Conservation (phyloP, 208 protist genomes). For the Leishmania turanica region DNA sequence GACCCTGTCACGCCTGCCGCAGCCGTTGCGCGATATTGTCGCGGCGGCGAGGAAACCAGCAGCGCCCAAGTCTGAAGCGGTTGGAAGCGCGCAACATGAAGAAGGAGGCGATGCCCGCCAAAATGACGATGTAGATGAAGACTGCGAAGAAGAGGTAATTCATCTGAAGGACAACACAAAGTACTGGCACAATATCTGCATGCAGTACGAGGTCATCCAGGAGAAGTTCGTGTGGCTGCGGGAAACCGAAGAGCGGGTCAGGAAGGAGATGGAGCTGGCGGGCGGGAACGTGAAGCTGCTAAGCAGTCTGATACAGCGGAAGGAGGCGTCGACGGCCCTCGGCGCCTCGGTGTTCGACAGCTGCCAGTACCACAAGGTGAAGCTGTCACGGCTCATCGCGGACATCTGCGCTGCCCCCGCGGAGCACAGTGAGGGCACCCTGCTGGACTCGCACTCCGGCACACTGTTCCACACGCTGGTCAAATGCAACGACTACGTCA, state of each 20-base stretch:
- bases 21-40: slow-evolving; percentile 17
- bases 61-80: too few relatives aligned
- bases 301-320: slow-evolving; percentile 44
- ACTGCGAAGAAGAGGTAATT: background rate
- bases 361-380: slow-evolving; percentile 73
- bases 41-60: slow-evolving; percentile 1
- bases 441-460: slow-evolving; percentile 29
- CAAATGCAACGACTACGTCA: slow-evolving; percentile 37
- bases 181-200: slow-evolving; percentile 33
- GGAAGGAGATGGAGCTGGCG: slow-evolving; percentile 51
- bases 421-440: slow-evolving; percentile 37
- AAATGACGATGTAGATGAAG: background rate
- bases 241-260: slow-evolving; percentile 26
- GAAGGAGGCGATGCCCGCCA: background rate
- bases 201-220: slow-evolving; percentile 33
- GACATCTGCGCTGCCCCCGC: slow-evolving; percentile 31
- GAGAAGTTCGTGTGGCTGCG: slow-evolving; percentile 30
- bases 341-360: slow-evolving; percentile 69
- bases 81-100: background rate
- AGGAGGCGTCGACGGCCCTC: slow-evolving; percentile 43
- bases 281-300: slow-evolving; percentile 65
- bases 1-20: slow-evolving; percentile 26
- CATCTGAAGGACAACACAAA: slow-evolving; percentile 14
- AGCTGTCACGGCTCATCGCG: slow-evolving; percentile 48
- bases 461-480: slow-evolving; percentile 32